phyloP scores from a whole-genome alignment of 371 early-diverging fungal genomes.

The Apophysomyces elegans region DNA sequence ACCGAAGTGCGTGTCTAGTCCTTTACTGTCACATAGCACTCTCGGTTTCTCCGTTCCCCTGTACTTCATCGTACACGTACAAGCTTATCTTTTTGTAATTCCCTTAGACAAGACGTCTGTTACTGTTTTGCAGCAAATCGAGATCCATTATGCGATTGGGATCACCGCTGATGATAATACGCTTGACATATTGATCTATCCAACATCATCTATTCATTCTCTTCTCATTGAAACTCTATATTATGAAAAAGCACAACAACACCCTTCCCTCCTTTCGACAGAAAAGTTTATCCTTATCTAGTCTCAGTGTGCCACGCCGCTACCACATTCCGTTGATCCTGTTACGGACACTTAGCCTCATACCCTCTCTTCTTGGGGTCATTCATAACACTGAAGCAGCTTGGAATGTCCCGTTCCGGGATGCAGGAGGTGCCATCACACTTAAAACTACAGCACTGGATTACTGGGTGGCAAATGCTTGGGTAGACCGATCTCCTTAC shows the following conservation, averaged over 20 bases:
- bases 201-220: neutral
- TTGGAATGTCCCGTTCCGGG: slow-evolving; percentile 43
- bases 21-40: too few relatives aligned
- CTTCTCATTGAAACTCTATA: neutral
- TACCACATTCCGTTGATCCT: slow-evolving; percentile 46
- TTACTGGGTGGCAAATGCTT: slow-evolving; percentile 60
- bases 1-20: too few relatives aligned
- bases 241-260: slow-evolving; percentile 29
- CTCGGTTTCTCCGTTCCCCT: too few relatives aligned
- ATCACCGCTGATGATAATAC: too few relatives aligned
- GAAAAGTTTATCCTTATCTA: slow-evolving; percentile 34
- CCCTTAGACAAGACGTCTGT: too few relatives aligned
- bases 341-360: slow-evolving; percentile 45
- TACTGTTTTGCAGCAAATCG: too few relatives aligned
- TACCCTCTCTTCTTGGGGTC: slow-evolving; percentile 54
- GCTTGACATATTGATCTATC: neutral
- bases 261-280: slow-evolving; percentile 35
- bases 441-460: slow-evolving; percentile 57
- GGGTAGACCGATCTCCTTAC: slow-evolving; percentile 42
- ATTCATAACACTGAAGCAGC: slow-evolving; percentile 46
- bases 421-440: slow-evolving; percentile 53
- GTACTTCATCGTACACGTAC: too few relatives aligned
- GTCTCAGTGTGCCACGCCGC: slow-evolving; percentile 49
- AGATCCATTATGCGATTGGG: too few relatives aligned
- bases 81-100: too few relatives aligned